Conservation (phyloP, 176 grass and related monocot species). For the Pontederia paniculata region DNA sequence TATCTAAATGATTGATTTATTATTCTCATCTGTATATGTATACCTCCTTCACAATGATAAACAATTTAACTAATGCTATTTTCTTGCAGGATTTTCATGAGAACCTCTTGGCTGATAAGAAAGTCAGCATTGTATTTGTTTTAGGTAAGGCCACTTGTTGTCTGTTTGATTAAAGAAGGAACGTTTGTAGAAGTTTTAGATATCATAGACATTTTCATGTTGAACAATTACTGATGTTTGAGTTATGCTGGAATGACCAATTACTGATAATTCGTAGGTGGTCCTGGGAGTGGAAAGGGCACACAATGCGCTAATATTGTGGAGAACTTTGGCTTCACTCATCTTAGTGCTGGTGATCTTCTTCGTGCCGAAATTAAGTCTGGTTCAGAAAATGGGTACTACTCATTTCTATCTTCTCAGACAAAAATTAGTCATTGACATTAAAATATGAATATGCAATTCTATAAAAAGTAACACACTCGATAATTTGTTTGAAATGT, state of each 20-base stretch:
- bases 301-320: constrained; percentile 57
- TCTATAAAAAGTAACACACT: background rate
- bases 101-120: constrained; percentile 25
- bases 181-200: background rate
- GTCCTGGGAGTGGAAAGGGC: constrained; percentile 63
- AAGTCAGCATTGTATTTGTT: constrained; percentile 45
- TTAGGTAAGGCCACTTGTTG: constrained; percentile 23
- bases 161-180: background rate
- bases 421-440: background rate
- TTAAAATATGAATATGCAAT: background rate
- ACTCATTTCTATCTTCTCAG: background rate
- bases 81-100: constrained; percentile 20
- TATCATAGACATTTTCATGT: background rate
- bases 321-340: constrained; percentile 48
- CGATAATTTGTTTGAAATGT: background rate
- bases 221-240: background rate
- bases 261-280: constrained; percentile 23
- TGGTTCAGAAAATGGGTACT: constrained; percentile 42
- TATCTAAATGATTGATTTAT: too few relatives aligned
- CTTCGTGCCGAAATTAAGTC: constrained; percentile 45
- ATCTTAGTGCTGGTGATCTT: constrained; percentile 54
- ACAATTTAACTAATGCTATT: background rate
- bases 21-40: too few relatives aligned
- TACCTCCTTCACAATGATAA: too few relatives aligned
- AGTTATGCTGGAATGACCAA: too few relatives aligned